Evolutionary conservation across 129 eudicot species (phyloP), one percentile per base, ranked within the genome.

Genomic region (Artemisia tridentata): DNA sequence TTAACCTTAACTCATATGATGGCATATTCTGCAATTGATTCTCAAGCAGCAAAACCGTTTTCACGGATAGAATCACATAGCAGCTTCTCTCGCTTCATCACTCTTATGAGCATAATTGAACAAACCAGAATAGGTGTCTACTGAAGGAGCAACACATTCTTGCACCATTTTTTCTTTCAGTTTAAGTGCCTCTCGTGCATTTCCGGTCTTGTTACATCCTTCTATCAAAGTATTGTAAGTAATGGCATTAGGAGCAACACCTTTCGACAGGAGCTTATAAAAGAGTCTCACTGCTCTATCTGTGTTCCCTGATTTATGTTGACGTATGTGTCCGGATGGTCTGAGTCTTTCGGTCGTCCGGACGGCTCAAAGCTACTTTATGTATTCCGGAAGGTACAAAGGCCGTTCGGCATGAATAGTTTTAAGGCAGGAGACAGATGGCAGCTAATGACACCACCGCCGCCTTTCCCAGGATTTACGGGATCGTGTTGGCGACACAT

Each of bases 221-320:
- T 74, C 80, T 47, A 88, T 84, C 78, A 91, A 76, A 23, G 82
- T 86, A 78, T 84, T 86, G 63, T 86, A 91, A 20, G 98, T 88
- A 45, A 88, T 80, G 62, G 61, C 72, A 63, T 88, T 88, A 11
- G 95, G 96, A 75, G 50, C 68, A 53, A 83, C 79, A 59, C 89
- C 93, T 82, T 91, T 91, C 43, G 23, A 72, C 13, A 29, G 66
- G 58, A 91, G 91, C 72, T 91, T 91, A 70, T 72, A 61, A 70
- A 88, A 91, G 47, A 91, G 96, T 64, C 72, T 86, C 52, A 82
- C 3, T 48, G 95, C 98, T 80, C 98, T 84, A 68, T 81, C 91
- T 50, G 86, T 70, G 59, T 84, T 82, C 63, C 92, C 88, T 17
- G 93, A 86, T 79, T 80, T 86, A 71, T n/a, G n/a, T n/a, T n/a